A percentile compares a stretch with the other conserved stretches of the same genome.
Evolutionary conservation across 805 yeast genomes (phyloP).

Genomic region (Candida germanica): DNA sequence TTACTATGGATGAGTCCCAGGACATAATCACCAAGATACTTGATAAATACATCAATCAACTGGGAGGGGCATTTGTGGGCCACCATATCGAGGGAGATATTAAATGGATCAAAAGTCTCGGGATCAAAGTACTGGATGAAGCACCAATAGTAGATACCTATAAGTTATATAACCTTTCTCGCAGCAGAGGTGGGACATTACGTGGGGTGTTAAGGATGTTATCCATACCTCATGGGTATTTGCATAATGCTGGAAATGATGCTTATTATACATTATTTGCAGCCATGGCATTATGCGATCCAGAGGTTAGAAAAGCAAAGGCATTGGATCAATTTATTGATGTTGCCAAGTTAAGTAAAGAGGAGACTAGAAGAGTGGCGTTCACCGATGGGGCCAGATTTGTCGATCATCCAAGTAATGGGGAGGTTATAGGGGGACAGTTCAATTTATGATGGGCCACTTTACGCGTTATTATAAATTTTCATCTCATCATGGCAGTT

Average conservation of each 20-base stretch:
- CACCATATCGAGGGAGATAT: constrained; percentile 58
- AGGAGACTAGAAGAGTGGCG: constrained; percentile 2
- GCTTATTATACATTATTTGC: constrained; percentile 58
- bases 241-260: constrained; percentile 75
- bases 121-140: constrained; percentile 43
- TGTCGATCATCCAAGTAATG: background rate
- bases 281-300: constrained; percentile 52
- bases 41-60: constrained; percentile 36
- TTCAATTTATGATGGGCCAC: too few relatives aligned
- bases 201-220: constrained; percentile 45
- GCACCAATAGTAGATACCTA: constrained; percentile 46
- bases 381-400: constrained; percentile 9
- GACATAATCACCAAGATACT: constrained; percentile 41
- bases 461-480: too few relatives aligned
- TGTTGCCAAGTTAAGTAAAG: constrained; percentile 5
- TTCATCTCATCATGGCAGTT: too few relatives aligned
- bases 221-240: constrained; percentile 52
- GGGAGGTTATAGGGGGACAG: background rate
- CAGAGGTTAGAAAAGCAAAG: constrained; percentile 24
- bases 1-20: constrained; percentile 35
- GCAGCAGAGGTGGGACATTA: constrained; percentile 42
- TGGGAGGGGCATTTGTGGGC: constrained; percentile 49
- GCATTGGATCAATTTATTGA: constrained; percentile 17
- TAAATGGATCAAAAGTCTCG: constrained; percentile 45
- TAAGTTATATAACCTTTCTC: constrained; percentile 38